Base-by-base conservation (phyloP, 345 rosid genomes). In the Turnera subulata region DNA sequence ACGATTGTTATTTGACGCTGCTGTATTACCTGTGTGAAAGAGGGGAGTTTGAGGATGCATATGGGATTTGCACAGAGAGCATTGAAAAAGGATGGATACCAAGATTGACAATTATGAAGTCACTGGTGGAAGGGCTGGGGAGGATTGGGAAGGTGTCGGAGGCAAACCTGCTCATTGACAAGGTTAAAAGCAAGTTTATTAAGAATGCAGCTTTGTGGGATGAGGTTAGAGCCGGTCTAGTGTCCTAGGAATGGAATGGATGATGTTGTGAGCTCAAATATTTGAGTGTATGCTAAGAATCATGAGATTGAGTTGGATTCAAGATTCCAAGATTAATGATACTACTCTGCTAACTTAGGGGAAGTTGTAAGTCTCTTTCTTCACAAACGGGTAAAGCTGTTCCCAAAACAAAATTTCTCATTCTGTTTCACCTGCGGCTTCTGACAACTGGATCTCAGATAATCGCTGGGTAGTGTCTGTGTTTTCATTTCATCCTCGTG, bases 51-150 rank as follows among this genome's bases (percentile, higher is more conserved):
- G 94, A 85, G 66, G 26, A 77, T 0, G 94, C 90, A 0, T 69
- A 85, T 79, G 45, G 43, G 46, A 1, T 83, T 22, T 87, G 90
- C 62, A 78, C 71, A 50, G 82, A 74, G 67, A 79, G 90, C 55
- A 85, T 87, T 68, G 84, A 46, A 64, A 87, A 79, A 62, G 76
- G 79, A 14, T 85, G 96, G 96, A 70, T 85, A 45, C 99, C 97
- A 0, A 75, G 69, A 59, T 70, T 81, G 9, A 15, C 74, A 0
- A 82, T 75, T 17, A 87, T 85, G 96, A 87, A 79, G 75, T 64
- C 65, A 0, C 82, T 85, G 25, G 96, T 87, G 44, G 77, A 76
- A 6, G 96, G 96, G 29, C 59, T 93, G 43, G 88, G 76, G 0
- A 64, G 75, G 5, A 37, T 26, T 10, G 78, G 84, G 0, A 87